phyloP scores from a whole-genome alignment of 345 rosid genomes.

The Dipteronia dyeriana region DNA sequence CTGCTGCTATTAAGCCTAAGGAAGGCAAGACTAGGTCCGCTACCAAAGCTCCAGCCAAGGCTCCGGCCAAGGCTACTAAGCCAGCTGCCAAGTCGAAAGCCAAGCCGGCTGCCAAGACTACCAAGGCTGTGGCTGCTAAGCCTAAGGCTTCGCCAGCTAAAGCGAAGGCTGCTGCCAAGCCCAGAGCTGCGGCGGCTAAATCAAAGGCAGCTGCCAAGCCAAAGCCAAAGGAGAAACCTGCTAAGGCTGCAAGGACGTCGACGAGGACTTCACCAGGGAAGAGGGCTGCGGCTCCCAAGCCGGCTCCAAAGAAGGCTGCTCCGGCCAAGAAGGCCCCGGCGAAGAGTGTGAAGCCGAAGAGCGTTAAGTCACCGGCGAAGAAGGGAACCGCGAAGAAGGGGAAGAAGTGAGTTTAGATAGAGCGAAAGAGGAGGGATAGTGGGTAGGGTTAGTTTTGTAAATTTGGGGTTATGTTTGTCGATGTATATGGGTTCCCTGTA shows the following conservation, averaged over 20 bases:
- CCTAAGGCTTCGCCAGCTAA: constrained; percentile 48
- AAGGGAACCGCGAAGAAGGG: constrained; percentile 43
- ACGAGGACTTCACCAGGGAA: constrained; percentile 66
- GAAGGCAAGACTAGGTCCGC: constrained; percentile 22
- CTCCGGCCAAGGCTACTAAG: constrained; percentile 8
- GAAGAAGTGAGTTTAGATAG: constrained; percentile 34
- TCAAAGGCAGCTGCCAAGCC: constrained; percentile 33
- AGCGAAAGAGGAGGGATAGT: not conserved
- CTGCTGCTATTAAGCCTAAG: constrained; percentile 29
- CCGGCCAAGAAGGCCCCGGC: constrained; percentile 50
- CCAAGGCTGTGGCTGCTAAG: constrained; percentile 36
- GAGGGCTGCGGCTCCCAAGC: constrained; percentile 40
- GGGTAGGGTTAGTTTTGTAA: constrained; percentile 40
- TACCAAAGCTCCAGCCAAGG: constrained; percentile 14
- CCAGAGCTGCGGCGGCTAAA: constrained; percentile 37
- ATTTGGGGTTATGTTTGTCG: constrained; percentile 22
- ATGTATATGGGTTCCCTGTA: constrained; percentile 21
- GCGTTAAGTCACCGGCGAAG: constrained; percentile 63
- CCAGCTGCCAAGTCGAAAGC: constrained; percentile 30
- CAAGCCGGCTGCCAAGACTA: constrained; percentile 29
- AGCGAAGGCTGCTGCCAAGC: constrained; percentile 45
- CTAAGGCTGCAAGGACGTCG: constrained; percentile 64
- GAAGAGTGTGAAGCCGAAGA: constrained; percentile 50
- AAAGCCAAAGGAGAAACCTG: constrained; percentile 56
- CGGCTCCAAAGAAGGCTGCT: constrained; percentile 44